These are phyloP conservation scores for Penicillium sp. DNA, from an alignment of 2,329 filamentous ascomycete genomes.

Conservation along the genomic window DNA sequence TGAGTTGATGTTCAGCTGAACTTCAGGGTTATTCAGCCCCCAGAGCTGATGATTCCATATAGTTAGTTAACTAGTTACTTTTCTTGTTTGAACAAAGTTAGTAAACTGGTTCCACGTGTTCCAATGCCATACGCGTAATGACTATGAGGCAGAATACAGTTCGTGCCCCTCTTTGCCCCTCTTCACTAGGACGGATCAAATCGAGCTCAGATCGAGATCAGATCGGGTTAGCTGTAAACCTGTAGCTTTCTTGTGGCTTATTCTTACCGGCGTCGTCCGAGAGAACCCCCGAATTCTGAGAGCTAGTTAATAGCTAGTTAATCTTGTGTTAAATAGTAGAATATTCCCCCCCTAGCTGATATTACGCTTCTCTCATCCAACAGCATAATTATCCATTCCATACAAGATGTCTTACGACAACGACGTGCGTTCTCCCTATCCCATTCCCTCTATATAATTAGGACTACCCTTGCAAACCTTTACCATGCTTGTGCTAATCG, in stretches of 20 bases:
- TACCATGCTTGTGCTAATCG: not conserved
- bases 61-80: not conserved
- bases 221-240: not conserved
- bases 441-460: not conserved
- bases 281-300: not conserved
- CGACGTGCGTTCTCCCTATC: not conserved
- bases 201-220: constrained; percentile 7
- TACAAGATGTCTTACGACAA: constrained; percentile 5
- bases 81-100: not conserved
- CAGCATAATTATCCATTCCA: not conserved
- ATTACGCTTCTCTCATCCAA: not conserved
- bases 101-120: not conserved
- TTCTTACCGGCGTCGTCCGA: not conserved
- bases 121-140: not conserved
- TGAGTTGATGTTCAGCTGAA: not conserved
- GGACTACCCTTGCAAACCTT: not conserved
- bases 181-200: constrained; percentile 2
- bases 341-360: not conserved
- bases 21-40: not conserved
- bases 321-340: constrained; percentile 1
- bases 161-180: constrained; percentile 1
- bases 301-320: not conserved
- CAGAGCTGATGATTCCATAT: not conserved
- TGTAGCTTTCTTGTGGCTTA: not conserved
- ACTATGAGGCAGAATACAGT: not conserved